A percentile compares a stretch with the other conserved stretches of the same genome.
Conservation (phyloP, 2,329 filamentous ascomycete species). For the Fusarium sp. region DNA sequence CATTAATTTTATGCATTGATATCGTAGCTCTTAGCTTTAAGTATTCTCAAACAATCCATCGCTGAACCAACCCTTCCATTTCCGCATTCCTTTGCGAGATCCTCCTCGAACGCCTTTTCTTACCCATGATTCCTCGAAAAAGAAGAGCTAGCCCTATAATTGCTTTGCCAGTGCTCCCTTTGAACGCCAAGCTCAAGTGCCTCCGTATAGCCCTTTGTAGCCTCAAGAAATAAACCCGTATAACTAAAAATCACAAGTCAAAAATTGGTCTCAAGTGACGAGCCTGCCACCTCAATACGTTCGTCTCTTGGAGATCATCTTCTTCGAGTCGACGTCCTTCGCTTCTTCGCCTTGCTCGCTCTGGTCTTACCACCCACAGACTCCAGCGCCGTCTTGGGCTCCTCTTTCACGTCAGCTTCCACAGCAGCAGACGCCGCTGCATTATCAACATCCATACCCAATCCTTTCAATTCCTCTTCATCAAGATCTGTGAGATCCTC, state of each 20-base stretch:
- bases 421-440: constrained; percentile 46
- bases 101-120: constrained; percentile 39
- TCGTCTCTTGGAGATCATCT: constrained; percentile 41
- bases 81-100: constrained; percentile 5
- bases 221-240: constrained; percentile 27
- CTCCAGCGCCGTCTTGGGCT: constrained; percentile 34
- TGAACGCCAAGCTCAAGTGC: constrained; percentile 46
- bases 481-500: constrained; percentile 93
- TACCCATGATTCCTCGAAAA: constrained; percentile 28
- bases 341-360: constrained; percentile 49
- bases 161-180: constrained; percentile 31
- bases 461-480: constrained; percentile 85
- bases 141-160: constrained; percentile 24
- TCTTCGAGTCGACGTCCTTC: constrained; percentile 52
- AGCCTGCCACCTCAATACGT: constrained; percentile 14
- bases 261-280: constrained; percentile 23
- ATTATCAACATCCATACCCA: constrained; percentile 67
- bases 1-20: constrained; percentile 42
- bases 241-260: constrained; percentile 11
- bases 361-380: constrained; percentile 45
- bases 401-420: constrained; percentile 43
- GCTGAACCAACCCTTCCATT: constrained; percentile 14
- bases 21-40: constrained; percentile 33
- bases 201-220: constrained; percentile 38
- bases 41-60: constrained; percentile 25